Percentiles rank a stretch among this genome's conserved stretches.
These are phyloP conservation scores for Aureobasidium sp. DNA, from an alignment of 2,329 filamentous ascomycete species.

Conservation along the genomic window DNA sequence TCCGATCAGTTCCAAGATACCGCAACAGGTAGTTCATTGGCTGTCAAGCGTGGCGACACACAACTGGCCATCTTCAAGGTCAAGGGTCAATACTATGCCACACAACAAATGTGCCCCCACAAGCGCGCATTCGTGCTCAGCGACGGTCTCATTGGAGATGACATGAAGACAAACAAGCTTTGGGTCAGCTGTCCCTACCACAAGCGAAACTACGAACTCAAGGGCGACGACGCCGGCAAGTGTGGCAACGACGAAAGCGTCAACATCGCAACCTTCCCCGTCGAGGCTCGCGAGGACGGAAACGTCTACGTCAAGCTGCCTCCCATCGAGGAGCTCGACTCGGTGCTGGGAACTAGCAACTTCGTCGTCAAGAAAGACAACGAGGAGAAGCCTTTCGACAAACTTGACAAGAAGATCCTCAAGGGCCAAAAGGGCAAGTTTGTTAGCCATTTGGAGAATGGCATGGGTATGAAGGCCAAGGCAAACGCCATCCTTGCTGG, in stretches of 20 bases:
- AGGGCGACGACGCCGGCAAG: conserved; percentile 56
- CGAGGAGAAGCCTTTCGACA: conserved; percentile 48
- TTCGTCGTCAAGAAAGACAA: conserved; percentile 75
- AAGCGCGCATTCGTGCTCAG: conserved; percentile 85
- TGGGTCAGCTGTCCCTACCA: conserved; percentile 85
- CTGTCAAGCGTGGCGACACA: conserved; percentile 79
- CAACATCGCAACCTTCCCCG: conserved; percentile 75
- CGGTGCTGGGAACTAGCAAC: conserved; percentile 66
- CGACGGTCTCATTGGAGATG: conserved; percentile 74
- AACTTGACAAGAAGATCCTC: conserved; percentile 49
- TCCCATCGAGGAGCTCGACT: conserved; percentile 72
- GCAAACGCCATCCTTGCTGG: conserved; percentile 40
- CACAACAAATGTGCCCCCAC: conserved; percentile 93
- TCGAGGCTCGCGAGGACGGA: conserved; percentile 68
- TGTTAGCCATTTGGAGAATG: conserved; percentile 40
- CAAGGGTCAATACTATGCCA: conserved; percentile 71
- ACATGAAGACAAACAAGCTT: conserved; percentile 53
- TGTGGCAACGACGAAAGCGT: conserved; percentile 69
- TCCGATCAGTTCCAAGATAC: conserved; percentile 61
- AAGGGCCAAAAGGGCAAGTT: conserved; percentile 47
- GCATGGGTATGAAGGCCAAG: conserved; percentile 38
- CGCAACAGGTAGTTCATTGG: conserved; percentile 66
- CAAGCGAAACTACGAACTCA: conserved; percentile 81
- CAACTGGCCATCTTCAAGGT: conserved; percentile 84
- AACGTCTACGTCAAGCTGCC: conserved; percentile 76